A percentile compares a stretch with the other conserved stretches of the same genome.
Evolutionary conservation across 768 basidiomycete genomes (phyloP).

Genomic region (Clitopilus passeckerianus): DNA sequence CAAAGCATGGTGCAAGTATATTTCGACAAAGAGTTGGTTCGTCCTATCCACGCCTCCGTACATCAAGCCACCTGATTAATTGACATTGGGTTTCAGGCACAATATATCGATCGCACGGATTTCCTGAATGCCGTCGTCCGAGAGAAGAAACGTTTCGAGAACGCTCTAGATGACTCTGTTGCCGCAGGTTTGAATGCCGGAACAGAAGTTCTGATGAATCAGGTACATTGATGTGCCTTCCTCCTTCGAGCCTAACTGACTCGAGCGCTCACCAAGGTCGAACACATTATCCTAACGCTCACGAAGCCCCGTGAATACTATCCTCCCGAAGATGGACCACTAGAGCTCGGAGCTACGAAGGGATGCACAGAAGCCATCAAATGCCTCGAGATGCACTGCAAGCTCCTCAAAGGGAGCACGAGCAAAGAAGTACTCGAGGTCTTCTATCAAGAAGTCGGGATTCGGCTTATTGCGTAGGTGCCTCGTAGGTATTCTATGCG

Average conservation of each 20-base stretch:
- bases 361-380: constrained; percentile 89
- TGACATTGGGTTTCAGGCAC: constrained; percentile 40
- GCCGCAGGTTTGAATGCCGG: constrained; percentile 93
- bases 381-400: constrained; percentile 88
- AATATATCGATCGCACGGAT: constrained; percentile 89
- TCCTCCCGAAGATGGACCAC: constrained; percentile 70
- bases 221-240: constrained; percentile 41
- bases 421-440: constrained; percentile 96
- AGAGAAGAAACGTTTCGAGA: constrained; percentile 97
- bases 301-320: constrained; percentile 89
- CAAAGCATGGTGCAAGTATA: constrained; percentile 98
- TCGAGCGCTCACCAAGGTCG: constrained; percentile 59
- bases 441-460: constrained; percentile 96
- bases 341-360: constrained; percentile 82
- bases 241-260: constrained; percentile 1
- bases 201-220: constrained; percentile 93
- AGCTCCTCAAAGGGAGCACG: constrained; percentile 87
- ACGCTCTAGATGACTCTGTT: constrained; percentile 87
- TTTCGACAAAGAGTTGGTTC: constrained; percentile 91
- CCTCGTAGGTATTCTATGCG: constrained; percentile 8
- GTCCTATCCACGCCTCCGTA: constrained; percentile 15
- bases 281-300: constrained; percentile 81
- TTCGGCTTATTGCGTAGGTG: constrained; percentile 75
- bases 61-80: constrained; percentile 1
- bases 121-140: constrained; percentile 90